These are phyloP conservation scores for Marasmius tenuissimus DNA, from an alignment of 1,284 basidiomycete genomes.

Conservation along the genomic window DNA sequence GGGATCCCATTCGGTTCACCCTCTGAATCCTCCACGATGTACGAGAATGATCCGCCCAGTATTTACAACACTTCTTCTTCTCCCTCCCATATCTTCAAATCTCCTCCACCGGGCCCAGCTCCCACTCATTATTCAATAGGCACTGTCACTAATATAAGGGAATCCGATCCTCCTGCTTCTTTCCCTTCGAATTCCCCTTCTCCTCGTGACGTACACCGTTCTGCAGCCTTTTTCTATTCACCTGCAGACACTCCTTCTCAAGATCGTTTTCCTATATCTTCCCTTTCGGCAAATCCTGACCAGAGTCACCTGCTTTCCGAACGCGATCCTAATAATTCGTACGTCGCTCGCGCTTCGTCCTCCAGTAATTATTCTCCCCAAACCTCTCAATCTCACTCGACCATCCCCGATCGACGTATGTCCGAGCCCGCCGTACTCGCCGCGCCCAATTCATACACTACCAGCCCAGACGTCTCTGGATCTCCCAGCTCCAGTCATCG, in stretches of 20 bases:
- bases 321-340: slow-evolving; percentile 32
- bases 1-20: slow-evolving; percentile 28
- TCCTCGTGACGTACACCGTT: slow-evolving; percentile 36
- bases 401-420: slow-evolving; percentile 59
- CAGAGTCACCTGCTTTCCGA: slow-evolving; percentile 28
- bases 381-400: slow-evolving; percentile 28
- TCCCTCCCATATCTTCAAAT: slow-evolving; percentile 10
- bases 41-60: slow-evolving; percentile 20
- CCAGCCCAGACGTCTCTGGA: slow-evolving; percentile 23
- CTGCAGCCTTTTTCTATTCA: slow-evolving; percentile 39
- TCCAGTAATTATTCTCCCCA: slow-evolving; percentile 19
- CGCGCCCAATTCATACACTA: slow-evolving; percentile 23
- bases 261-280: slow-evolving; percentile 33
- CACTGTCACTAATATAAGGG: slow-evolving; percentile 25
- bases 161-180: slow-evolving; percentile 25
- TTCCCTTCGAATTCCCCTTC: slow-evolving; percentile 43
- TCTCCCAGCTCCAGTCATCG: slow-evolving; percentile 28
- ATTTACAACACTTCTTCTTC: slow-evolving; percentile 20
- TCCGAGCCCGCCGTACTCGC: slow-evolving; percentile 56
- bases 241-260: slow-evolving; percentile 45
- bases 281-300: slow-evolving; percentile 30
- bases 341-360: slow-evolving; percentile 38
- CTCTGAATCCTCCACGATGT: slow-evolving; percentile 25
- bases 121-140: slow-evolving; percentile 28
- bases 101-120: slow-evolving; percentile 22